Evolutionary conservation across 805 yeast genomes (phyloP).

Genomic region (Starmera amethionina): DNA sequence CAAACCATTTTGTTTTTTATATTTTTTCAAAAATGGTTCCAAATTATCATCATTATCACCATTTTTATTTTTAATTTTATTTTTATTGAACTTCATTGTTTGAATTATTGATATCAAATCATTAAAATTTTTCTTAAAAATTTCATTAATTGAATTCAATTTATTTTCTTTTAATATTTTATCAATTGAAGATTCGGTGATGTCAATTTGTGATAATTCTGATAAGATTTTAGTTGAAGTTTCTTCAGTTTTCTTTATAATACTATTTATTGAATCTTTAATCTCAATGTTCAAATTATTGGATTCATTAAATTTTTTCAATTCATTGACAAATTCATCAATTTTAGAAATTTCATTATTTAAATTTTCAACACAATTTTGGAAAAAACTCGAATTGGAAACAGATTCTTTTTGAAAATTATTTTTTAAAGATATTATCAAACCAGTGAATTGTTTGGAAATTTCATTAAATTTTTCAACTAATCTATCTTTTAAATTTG

Average conservation of each 20-base stretch:
- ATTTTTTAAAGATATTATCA: slow-evolving; percentile 2
- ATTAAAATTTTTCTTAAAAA: too few species aligned
- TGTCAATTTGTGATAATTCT: too few species aligned
- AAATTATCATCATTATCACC: too few species aligned
- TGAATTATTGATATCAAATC: too few species aligned
- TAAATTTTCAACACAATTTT: slow-evolving; percentile 1
- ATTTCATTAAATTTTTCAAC: not conserved
- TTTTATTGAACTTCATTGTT: too few species aligned
- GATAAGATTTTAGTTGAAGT: slow-evolving; percentile 1
- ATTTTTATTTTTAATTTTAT: too few species aligned
- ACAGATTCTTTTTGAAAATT: slow-evolving; percentile 3
- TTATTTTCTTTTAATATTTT: too few species aligned
- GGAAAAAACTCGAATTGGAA: not conserved
- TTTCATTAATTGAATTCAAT: too few species aligned
- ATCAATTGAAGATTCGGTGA: too few species aligned
- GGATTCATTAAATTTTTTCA: slow-evolving; percentile 2
- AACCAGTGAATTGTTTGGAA: not conserved
- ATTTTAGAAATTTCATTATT: slow-evolving; percentile 5
- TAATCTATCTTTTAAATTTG: not conserved
- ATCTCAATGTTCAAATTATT: slow-evolving; percentile 8
- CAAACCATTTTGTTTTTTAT: slow-evolving; percentile 3
- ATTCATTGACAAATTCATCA: slow-evolving; percentile 3
- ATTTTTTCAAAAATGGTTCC: too few species aligned
- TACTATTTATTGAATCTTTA: slow-evolving; percentile 4
- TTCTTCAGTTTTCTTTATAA: slow-evolving; percentile 6